Evolutionary conservation across 2,329 filamentous ascomycete genomes (phyloP).

Genomic region (Xenoacremonium recifei): DNA sequence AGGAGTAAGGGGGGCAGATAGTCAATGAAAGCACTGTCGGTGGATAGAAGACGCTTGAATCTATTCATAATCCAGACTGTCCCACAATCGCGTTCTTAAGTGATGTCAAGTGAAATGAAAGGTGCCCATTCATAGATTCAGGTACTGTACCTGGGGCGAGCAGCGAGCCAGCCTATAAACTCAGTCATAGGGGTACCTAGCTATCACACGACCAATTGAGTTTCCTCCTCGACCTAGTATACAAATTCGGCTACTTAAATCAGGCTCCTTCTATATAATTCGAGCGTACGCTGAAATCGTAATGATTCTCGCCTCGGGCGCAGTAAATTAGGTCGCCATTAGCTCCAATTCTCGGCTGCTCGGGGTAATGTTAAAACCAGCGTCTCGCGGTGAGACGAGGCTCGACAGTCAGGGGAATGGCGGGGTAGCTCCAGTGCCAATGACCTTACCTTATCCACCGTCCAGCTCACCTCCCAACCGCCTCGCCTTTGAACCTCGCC

Average conservation of each 20-base stretch:
- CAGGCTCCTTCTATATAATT: no score
- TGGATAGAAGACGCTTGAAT: slow-evolving; percentile 54
- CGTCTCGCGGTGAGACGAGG: not conserved
- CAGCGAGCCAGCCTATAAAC: no score
- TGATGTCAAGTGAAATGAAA: not conserved
- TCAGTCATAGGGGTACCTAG: no score
- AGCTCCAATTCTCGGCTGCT: slow-evolving; percentile 1
- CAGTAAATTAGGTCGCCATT: not conserved
- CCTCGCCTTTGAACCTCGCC: no score
- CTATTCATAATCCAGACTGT: slow-evolving; percentile 42
- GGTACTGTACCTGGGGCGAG: no score
- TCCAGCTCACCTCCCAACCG: no score
- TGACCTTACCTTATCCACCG: not conserved
- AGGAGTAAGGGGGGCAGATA: slow-evolving; percentile 24
- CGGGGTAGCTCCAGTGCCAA: slow-evolving; percentile 19
- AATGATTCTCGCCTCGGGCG: not conserved
- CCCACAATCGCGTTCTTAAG: slow-evolving; percentile 3
- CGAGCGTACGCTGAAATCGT: no score
- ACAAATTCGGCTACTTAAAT: no score
- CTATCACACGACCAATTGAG: no score
- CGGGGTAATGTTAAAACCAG: slow-evolving; percentile 3
- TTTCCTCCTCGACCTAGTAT: no score
- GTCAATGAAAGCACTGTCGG: slow-evolving; percentile 20
- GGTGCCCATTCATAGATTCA: no score
- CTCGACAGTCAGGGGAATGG: slow-evolving; percentile 8